Evolutionary conservation across 306 rosid genomes (phyloP).

Genomic region (Oemleria cerasiformis): DNA sequence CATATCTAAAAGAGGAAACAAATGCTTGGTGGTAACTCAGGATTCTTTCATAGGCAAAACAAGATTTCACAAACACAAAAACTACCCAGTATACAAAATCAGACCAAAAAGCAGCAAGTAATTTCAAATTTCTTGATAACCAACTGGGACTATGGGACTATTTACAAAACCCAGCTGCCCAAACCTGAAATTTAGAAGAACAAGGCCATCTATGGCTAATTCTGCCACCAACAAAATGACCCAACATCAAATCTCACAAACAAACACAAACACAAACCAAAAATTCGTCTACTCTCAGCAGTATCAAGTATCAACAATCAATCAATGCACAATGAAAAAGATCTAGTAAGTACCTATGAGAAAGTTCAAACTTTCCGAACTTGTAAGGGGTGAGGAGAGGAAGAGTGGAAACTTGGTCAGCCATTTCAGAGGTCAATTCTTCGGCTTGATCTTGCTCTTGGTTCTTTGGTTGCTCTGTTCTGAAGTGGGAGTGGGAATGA

Average conservation of each 20-base stretch:
- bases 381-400: constrained; percentile 35
- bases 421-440: background rate
- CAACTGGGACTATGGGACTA: no score
- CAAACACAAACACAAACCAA: background rate
- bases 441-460: background rate
- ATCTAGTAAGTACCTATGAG: constrained; percentile 38
- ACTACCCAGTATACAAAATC: no score
- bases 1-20: no score
- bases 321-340: background rate
- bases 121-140: no score
- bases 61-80: no score
- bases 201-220: no score
- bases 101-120: no score
- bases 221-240: no score
- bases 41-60: no score
- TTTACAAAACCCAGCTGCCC: no score
- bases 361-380: constrained; percentile 45
- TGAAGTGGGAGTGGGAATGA: background rate
- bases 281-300: background rate
- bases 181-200: no score
- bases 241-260: background rate
- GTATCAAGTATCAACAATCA: background rate
- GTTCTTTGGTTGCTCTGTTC: background rate
- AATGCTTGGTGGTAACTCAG: no score
- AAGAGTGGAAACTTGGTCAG: background rate